Evolutionary conservation across 139 green algal genomes (phyloP), one percentile per base, ranked within the genome.

Genomic region (Chlamydomonas sphaeroides): DNA sequence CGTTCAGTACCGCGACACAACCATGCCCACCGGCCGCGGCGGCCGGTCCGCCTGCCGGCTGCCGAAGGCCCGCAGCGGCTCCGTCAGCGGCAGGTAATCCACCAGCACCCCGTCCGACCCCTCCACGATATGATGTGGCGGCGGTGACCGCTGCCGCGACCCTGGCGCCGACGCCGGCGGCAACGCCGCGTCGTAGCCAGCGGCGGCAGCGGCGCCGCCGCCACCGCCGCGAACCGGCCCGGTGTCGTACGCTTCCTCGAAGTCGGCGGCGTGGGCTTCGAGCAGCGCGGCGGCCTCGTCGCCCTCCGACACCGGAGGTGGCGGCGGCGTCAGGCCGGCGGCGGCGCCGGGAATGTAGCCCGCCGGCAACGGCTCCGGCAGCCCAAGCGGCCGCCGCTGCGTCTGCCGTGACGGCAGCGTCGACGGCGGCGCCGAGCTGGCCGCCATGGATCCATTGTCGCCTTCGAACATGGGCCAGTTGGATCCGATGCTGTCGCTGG

Each of bases 11-110:
- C 75, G 20, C 8, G 75, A 82, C 42, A 72, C 62, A 6, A 82
- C 75, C 20, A 82, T 82, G n/a, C 75, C 75, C 62, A 82, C 75
- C 42, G 75, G 75, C 75, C 62, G n/a, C 30, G 42, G 59, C 59
- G 61, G 53, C 25, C 39, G 36, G 4, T 2, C 11, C n/a, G 38
- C 62, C 75, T 82, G 75, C 61, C 75, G 26, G 75, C 41, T 73
- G 42, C 75, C 75, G 32, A 57, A 82, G 0, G 75, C 42, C 42
- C 49, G 61, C 32, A 82, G 21, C 7, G 75, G 2, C 14, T 82
- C 49, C 18, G 65, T 35, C 77, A 76, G 65, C 1, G 77, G 77
- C 32, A 84, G 77, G 65, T 66, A 76, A 15, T 75, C 77, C 77
- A 48, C 26, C 65, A 84, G 11, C 28, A 75, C 1, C 2, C 42